phyloP scores from a whole-genome alignment of 257 asterid species.

The Gentiana straminea region DNA sequence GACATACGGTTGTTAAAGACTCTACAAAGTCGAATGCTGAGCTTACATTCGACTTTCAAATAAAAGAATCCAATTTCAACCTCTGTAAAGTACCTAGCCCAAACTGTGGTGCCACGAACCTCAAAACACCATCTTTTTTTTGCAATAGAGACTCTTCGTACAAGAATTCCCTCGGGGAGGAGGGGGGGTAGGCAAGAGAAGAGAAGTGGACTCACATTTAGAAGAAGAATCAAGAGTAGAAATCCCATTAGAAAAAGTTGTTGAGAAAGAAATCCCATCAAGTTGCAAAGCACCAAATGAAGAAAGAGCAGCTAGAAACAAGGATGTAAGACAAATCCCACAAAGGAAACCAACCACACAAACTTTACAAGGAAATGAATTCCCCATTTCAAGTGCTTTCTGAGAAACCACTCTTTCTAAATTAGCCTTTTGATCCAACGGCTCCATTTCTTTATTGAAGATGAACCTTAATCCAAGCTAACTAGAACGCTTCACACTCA shows the following conservation, averaged over 20 bases:
- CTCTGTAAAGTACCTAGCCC: no score
- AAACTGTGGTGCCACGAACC: no score
- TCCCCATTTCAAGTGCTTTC: conserved; percentile 62
- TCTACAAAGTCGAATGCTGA: no score
- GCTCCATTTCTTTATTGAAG: conserved; percentile 36
- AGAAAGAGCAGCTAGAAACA: conserved; percentile 63
- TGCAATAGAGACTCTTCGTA: no score
- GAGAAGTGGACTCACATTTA: conserved; percentile 14
- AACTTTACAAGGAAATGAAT: conserved; percentile 66
- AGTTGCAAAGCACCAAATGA: conserved; percentile 43
- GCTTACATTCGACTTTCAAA: no score
- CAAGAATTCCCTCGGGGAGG: no score
- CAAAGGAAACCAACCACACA: conserved; percentile 76
- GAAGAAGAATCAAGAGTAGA: conserved; percentile 15
- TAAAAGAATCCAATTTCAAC: no score
- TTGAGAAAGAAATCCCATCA: conserved; percentile 27
- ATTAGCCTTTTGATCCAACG: conserved; percentile 34
- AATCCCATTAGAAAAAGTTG: conserved; percentile 27
- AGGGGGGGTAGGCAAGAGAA: no score
- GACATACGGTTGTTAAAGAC: no score
- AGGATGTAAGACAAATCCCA: conserved; percentile 78
- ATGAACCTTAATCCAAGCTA: conserved; percentile 7
- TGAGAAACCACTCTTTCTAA: conserved; percentile 77
- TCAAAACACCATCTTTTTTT: no score
- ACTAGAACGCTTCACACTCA: conserved; percentile 3